Evolutionary conservation across 129 eudicot species (phyloP).

Genomic region (Pulicaria dysenterica): DNA sequence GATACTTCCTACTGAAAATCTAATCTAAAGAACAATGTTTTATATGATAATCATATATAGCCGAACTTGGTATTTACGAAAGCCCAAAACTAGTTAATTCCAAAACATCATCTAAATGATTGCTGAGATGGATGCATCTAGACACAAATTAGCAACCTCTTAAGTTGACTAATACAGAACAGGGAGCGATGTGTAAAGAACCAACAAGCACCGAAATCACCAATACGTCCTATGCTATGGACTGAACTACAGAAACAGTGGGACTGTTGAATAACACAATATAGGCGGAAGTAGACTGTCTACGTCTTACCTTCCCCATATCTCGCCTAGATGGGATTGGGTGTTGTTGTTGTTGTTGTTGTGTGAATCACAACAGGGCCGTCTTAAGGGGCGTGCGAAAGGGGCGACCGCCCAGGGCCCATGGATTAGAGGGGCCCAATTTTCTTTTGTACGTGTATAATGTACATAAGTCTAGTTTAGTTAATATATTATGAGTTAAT

Average conservation of each 20-base stretch:
- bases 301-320: too few relatives aligned
- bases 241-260: not conserved
- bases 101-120: not conserved
- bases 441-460: too few relatives aligned
- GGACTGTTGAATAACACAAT: not conserved
- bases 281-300: too few relatives aligned
- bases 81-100: not conserved
- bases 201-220: not conserved
- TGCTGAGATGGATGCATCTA: conserved; percentile 3
- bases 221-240: not conserved
- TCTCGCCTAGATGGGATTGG: too few relatives aligned
- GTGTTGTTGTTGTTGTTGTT: too few relatives aligned
- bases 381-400: too few relatives aligned
- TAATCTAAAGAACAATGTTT: not conserved
- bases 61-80: not conserved
- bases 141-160: not conserved
- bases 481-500: too few relatives aligned
- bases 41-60: not conserved
- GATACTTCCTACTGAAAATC: not conserved
- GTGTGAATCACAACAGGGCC: not conserved
- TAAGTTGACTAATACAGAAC: not conserved
- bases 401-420: too few relatives aligned
- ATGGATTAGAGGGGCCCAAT: too few relatives aligned
- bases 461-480: too few relatives aligned
- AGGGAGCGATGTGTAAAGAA: not conserved